phyloP scores from a whole-genome alignment of 1,139 yeast species.

The Candida sp. region DNA sequence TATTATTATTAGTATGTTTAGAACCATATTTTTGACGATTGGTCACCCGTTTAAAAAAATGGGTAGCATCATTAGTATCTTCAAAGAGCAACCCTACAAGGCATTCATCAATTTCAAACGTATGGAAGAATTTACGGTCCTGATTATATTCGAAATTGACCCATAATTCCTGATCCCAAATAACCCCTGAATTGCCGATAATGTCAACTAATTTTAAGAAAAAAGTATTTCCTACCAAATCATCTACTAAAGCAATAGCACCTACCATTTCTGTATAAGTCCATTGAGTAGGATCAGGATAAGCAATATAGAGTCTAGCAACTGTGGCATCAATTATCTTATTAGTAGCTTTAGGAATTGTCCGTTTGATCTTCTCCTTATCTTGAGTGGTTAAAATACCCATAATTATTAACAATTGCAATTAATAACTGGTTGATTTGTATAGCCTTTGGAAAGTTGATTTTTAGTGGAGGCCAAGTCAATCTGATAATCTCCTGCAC shows the following conservation, averaged over 20 bases:
- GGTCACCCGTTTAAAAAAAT: slow-evolving; percentile 75
- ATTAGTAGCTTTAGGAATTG: slow-evolving; percentile 83
- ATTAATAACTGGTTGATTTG: too few species aligned
- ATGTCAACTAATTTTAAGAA: slow-evolving; percentile 88
- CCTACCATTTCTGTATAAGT: slow-evolving; percentile 86
- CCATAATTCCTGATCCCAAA: slow-evolving; percentile 97
- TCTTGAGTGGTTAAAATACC: slow-evolving; percentile 65
- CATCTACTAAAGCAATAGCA: slow-evolving; percentile 85
- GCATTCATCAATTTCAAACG: slow-evolving; percentile 92
- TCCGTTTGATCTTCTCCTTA: slow-evolving; percentile 85
- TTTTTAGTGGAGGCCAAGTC: too few species aligned
- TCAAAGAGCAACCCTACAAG: slow-evolving; percentile 87
- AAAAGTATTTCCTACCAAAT: slow-evolving; percentile 90
- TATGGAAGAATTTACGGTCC: slow-evolving; percentile 91
- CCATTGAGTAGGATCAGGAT: slow-evolving; percentile 84
- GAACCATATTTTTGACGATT: slow-evolving; percentile 79
- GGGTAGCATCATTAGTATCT: slow-evolving; percentile 85
- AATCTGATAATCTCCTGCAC: not conserved
- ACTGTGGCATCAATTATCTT: slow-evolving; percentile 89
- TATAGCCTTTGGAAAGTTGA: too few species aligned
- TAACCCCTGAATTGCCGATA: slow-evolving; percentile 74
- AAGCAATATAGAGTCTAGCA: slow-evolving; percentile 85
- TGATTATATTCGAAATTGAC: slow-evolving; percentile 87
- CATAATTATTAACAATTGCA: too few species aligned
- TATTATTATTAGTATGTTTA: slow-evolving; percentile 79